Evolutionary conservation across 1,139 yeast species (phyloP).

Genomic region (Protomyces arabidopsidicola): DNA sequence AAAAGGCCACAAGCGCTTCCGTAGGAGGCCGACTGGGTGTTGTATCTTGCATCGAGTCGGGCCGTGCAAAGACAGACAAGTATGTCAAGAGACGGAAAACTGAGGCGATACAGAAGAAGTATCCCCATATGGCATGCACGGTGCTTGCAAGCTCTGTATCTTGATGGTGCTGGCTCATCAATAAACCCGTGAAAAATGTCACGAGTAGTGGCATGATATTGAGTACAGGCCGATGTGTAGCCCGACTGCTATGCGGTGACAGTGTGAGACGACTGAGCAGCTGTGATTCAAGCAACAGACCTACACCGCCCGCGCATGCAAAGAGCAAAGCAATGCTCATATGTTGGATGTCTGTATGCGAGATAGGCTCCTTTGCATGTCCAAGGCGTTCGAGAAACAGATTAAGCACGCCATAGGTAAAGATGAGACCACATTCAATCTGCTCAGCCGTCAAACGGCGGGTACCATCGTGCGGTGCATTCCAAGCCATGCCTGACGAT

Average conservation of each 20-base stretch:
- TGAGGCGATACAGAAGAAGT: slow-evolving; percentile 69
- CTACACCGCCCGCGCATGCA: slow-evolving; percentile 89
- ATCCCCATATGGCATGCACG: slow-evolving; percentile 91
- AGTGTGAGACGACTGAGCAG: slow-evolving; percentile 40
- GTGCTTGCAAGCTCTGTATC: slow-evolving; percentile 69
- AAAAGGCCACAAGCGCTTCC: slow-evolving; percentile 71
- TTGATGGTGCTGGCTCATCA: slow-evolving; percentile 93
- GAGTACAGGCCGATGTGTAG: slow-evolving; percentile 35
- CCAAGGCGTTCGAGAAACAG: slow-evolving; percentile 86
- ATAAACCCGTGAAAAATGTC: slow-evolving; percentile 92
- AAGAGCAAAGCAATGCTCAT: slow-evolving; percentile 91
- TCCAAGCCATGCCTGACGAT: slow-evolving; percentile 89
- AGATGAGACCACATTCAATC: slow-evolving; percentile 70
- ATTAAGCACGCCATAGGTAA: slow-evolving; percentile 83
- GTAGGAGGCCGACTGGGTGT: slow-evolving; percentile 71
- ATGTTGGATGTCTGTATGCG: slow-evolving; percentile 90
- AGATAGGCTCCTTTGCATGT: slow-evolving; percentile 69
- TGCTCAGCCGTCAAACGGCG: slow-evolving; percentile 51
- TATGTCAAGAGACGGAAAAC: slow-evolving; percentile 69
- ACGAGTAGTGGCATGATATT: slow-evolving; percentile 93
- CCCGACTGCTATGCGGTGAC: slow-evolving; percentile 30
- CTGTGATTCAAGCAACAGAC: slow-evolving; percentile 67
- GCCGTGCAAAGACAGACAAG: slow-evolving; percentile 52
- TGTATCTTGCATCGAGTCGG: slow-evolving; percentile 40
- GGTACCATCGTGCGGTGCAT: slow-evolving; percentile 46